Conservation (phyloP, 352 stramenopile genomes). For the Stephanocyclus meneghinianus region DNA sequence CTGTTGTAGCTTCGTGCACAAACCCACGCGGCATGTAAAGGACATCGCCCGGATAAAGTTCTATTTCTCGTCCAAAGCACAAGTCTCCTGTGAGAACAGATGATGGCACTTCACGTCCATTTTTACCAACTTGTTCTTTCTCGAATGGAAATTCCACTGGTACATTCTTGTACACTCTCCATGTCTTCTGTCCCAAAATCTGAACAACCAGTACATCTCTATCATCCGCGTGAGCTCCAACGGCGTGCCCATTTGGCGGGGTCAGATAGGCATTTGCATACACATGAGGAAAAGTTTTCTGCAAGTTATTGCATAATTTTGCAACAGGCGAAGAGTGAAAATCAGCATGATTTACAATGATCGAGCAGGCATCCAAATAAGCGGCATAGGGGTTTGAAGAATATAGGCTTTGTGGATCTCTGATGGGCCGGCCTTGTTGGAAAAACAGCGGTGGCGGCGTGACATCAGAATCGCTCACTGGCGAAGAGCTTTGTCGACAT, state of each 20-base stretch:
- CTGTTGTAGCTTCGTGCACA: constrained; percentile 75
- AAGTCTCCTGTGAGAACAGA: constrained; percentile 53
- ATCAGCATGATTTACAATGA: constrained; percentile 81
- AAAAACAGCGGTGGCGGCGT: constrained; percentile 51
- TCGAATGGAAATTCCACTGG: constrained; percentile 76
- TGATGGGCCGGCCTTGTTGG: constrained; percentile 45
- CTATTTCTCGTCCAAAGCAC: constrained; percentile 47
- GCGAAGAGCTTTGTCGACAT: constrained; percentile 15
- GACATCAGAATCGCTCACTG: constrained; percentile 1
- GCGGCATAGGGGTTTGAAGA: constrained; percentile 61
- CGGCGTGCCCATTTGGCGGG: constrained; percentile 68
- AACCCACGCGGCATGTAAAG: constrained; percentile 82
- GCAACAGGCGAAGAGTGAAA: constrained; percentile 46
- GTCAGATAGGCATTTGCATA: constrained; percentile 83
- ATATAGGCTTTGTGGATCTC: constrained; percentile 52
- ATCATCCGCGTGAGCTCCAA: constrained; percentile 81
- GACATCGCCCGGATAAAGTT: constrained; percentile 76
- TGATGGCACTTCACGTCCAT: constrained; percentile 49
- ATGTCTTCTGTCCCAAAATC: constrained; percentile 74
- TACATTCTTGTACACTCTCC: constrained; percentile 77
- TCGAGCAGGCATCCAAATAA: constrained; percentile 74
- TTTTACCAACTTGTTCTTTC: constrained; percentile 82
- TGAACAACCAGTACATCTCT: constrained; percentile 83
- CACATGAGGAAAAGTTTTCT: constrained; percentile 74
- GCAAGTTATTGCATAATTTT: constrained; percentile 68